Base-by-base conservation (phyloP, 495 filamentous ascomycete species). In the Aspergillus avenaceus region DNA sequence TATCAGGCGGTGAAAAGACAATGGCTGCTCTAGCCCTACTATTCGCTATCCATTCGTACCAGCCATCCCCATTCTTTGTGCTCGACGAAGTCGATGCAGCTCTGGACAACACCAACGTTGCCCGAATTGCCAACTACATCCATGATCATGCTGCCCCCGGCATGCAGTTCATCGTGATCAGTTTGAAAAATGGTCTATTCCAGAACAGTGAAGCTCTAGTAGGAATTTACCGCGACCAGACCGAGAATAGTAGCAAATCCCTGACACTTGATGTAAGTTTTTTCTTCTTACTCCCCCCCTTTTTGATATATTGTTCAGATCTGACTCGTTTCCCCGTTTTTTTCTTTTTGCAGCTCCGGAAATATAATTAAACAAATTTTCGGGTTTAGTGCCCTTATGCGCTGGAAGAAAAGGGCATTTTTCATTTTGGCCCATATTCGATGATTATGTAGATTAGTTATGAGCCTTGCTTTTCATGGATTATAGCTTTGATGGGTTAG, bases 91-190 rank as follows among this genome's bases (percentile, higher is more conserved):
- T 99, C 25, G 93, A 99, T 61, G 93, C 93, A 22, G 95, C 93
- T 21, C 84, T 99, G 12, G 93, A 99, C 62, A 95, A 93, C 65
- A 91, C 90, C 43, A 97, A 99, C 61, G 91, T 97, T 16, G 85
- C 89, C 45, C 90, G 92, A 61, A 91, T 99, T 70, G 90, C 88
- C 55, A 89, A 90, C 62, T 97, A 97, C 63, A 95, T 99, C 50
- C 82, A 85, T 22, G 88, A 91, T 57, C 92, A 97, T 66, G 90
- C 93, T 0, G 88, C 89, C 5, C 93, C 95, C 5, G 93, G 93
- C 4, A 96, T 97, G 87, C 93, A 99, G 76, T 99, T 99, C 61
- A 92, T 99, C 53, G 95, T 99, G 41, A 97, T 99, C 65, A 86
- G 80, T 70, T 75, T 97, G 63, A 97, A 99, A 79, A 85, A 88